Percentiles rank a stretch among this genome's conserved stretches.
These are phyloP conservation scores for Collybiopsis confluens DNA, from an alignment of 768 basidiomycete genomes.

Conservation along the genomic window DNA sequence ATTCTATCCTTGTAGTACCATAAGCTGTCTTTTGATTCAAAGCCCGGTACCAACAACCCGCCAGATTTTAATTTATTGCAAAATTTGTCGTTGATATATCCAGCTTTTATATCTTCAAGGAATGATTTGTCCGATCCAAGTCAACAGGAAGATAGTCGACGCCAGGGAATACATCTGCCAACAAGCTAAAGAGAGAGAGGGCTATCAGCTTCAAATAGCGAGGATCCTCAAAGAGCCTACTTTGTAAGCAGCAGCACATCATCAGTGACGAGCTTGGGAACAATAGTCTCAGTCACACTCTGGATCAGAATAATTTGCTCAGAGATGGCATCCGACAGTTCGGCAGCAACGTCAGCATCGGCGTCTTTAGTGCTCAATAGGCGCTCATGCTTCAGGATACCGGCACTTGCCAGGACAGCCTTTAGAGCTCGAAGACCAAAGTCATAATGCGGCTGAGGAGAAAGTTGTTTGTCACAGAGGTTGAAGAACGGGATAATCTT, in stretches of 20 bases:
- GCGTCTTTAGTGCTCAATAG: slow-evolving; percentile 45
- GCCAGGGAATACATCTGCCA: slow-evolving; percentile 97
- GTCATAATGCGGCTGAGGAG: slow-evolving; percentile 97
- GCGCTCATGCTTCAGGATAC: slow-evolving; percentile 94
- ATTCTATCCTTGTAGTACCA: not conserved
- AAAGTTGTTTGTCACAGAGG: slow-evolving; percentile 95
- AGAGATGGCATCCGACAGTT: slow-evolving; percentile 66
- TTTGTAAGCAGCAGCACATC: slow-evolving; percentile 93
- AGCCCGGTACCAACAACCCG: not conserved
- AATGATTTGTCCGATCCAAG: slow-evolving; percentile 47
- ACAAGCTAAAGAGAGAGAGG: slow-evolving; percentile 51
- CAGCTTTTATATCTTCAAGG: not conserved
- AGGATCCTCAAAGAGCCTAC: too few relatives aligned
- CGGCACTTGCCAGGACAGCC: slow-evolving; percentile 93
- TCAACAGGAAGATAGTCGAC: slow-evolving; percentile 89
- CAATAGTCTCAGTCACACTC: slow-evolving; percentile 97
- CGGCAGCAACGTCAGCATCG: slow-evolving; percentile 36
- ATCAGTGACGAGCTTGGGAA: slow-evolving; percentile 95
- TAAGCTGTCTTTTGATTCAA: not conserved
- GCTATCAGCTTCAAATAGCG: too few relatives aligned
- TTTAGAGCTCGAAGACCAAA: slow-evolving; percentile 97
- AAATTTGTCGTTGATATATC: not conserved
- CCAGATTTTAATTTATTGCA: not conserved
- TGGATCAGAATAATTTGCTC: slow-evolving; percentile 98
- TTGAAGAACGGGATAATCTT: slow-evolving; percentile 99